These are phyloP conservation scores for Cyberlindnera saturnus DNA, from an alignment of 805 yeast species.

Conservation along the genomic window DNA sequence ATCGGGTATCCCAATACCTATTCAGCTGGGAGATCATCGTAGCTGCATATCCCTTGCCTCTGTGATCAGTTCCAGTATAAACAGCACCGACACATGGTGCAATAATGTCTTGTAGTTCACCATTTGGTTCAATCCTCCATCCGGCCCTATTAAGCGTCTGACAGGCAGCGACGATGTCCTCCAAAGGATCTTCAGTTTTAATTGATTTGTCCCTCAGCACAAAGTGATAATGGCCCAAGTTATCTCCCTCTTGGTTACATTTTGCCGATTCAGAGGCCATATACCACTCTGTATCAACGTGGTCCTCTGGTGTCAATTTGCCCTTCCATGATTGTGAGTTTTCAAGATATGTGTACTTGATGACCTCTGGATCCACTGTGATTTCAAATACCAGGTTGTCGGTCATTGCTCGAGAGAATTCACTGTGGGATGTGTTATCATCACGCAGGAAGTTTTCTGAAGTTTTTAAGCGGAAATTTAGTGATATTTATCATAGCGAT, in stretches of 20 bases:
- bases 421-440: no score
- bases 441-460: no score
- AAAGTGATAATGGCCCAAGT: slow-evolving; percentile 29
- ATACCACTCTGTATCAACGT: slow-evolving; percentile 29
- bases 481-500: no score
- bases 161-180: slow-evolving; percentile 32
- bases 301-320: slow-evolving; percentile 26
- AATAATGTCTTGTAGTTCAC: slow-evolving; percentile 24
- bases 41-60: slow-evolving; percentile 53
- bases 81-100: slow-evolving; percentile 52
- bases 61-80: slow-evolving; percentile 39
- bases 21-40: slow-evolving; percentile 36
- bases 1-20: slow-evolving; percentile 27
- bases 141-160: slow-evolving; percentile 34
- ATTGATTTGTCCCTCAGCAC: slow-evolving; percentile 25
- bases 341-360: slow-evolving; percentile 28
- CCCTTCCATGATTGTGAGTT: slow-evolving; percentile 32
- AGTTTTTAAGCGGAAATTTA: no score
- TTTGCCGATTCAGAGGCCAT: slow-evolving; percentile 23
- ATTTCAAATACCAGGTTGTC: slow-evolving; percentile 10
- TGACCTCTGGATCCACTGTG: slow-evolving; percentile 25
- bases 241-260: slow-evolving; percentile 13
- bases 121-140: slow-evolving; percentile 24
- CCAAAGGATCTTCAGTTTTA: slow-evolving; percentile 10
- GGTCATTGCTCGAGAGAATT: neutral